Conservation (phyloP, 805 yeast genomes). For the Ogataea corticis region DNA sequence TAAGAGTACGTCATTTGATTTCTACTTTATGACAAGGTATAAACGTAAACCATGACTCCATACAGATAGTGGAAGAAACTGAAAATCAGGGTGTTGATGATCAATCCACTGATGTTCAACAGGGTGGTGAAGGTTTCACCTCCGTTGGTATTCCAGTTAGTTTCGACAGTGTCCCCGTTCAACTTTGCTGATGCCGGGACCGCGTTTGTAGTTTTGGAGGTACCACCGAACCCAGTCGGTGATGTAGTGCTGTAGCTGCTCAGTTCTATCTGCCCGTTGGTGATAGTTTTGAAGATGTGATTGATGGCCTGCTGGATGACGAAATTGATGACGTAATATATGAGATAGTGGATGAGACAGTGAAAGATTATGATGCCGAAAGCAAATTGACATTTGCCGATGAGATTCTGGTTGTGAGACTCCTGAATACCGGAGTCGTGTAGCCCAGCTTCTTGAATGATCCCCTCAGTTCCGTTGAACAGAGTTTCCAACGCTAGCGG, state of each 20-base stretch:
- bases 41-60: slow-evolving; percentile 18
- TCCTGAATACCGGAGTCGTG: slow-evolving; percentile 9
- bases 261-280: slow-evolving; percentile 18
- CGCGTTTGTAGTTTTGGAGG: not conserved
- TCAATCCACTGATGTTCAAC: slow-evolving; percentile 19
- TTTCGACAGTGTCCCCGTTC: slow-evolving; percentile 2
- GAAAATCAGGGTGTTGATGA: slow-evolving; percentile 22
- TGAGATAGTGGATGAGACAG: slow-evolving; percentile 22
- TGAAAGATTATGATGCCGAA: slow-evolving; percentile 19
- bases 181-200: not conserved
- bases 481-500: slow-evolving; percentile 3
- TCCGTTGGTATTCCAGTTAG: slow-evolving; percentile 18
- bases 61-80: slow-evolving; percentile 24
- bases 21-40: slow-evolving; percentile 12
- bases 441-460: slow-evolving; percentile 9
- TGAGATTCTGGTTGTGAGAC: slow-evolving; percentile 13
- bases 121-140: slow-evolving; percentile 21
- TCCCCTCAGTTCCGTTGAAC: slow-evolving; percentile 4
- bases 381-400: slow-evolving; percentile 20
- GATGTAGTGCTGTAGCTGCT: slow-evolving; percentile 16
- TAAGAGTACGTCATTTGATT: not conserved
- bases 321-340: slow-evolving; percentile 22
- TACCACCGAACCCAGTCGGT: slow-evolving; percentile 6
- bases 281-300: slow-evolving; percentile 13
- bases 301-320: slow-evolving; percentile 22